phyloP scores from a whole-genome alignment of 495 filamentous ascomycete species.

The Annulohypoxylon moriforme region DNA sequence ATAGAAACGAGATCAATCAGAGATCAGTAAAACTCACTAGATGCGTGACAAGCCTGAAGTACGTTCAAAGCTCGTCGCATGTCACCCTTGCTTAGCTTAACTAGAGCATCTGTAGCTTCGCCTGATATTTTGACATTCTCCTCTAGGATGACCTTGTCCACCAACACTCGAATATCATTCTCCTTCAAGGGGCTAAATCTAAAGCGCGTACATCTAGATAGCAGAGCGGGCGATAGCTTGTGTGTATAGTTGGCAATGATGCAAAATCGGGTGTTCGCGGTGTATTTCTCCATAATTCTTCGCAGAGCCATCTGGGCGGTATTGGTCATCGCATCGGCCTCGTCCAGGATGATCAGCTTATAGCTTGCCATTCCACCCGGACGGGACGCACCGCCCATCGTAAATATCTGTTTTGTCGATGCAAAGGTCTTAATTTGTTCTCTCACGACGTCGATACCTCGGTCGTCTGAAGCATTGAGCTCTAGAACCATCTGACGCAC shows the following conservation, averaged over 20 bases:
- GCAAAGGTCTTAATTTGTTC: conserved; percentile 99
- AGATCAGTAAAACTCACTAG: conserved; percentile 66
- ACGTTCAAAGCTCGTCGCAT: conserved; percentile 97
- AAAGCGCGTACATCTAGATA: conserved; percentile 95
- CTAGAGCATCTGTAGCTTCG: conserved; percentile 82
- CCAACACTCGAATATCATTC: conserved; percentile 79
- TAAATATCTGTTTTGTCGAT: conserved; percentile 73
- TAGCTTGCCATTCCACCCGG: conserved; percentile 70
- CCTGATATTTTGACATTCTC: conserved; percentile 85
- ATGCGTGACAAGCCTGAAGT: conserved; percentile 94
- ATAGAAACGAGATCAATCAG: neutral
- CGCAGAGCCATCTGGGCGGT: conserved; percentile 97
- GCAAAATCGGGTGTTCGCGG: conserved; percentile 96
- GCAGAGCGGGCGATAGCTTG: conserved; percentile 93
- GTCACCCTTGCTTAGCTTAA: conserved; percentile 90
- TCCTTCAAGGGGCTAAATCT: conserved; percentile 94
- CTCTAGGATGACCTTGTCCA: conserved; percentile 90
- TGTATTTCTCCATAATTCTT: conserved; percentile 99
- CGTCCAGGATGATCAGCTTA: conserved; percentile 97
- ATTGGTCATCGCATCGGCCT: conserved; percentile 97
- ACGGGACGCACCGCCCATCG: conserved; percentile 51
- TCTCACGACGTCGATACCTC: conserved; percentile 97
- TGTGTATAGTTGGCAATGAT: conserved; percentile 99
- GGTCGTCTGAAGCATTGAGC: conserved; percentile 94
- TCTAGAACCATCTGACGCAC: conserved; percentile 98